A percentile compares a stretch with the other conserved stretches of the same genome.
These are phyloP conservation scores for Leucosporidium scottii DNA, from an alignment of 768 basidiomycete genomes.

Conservation along the genomic window DNA sequence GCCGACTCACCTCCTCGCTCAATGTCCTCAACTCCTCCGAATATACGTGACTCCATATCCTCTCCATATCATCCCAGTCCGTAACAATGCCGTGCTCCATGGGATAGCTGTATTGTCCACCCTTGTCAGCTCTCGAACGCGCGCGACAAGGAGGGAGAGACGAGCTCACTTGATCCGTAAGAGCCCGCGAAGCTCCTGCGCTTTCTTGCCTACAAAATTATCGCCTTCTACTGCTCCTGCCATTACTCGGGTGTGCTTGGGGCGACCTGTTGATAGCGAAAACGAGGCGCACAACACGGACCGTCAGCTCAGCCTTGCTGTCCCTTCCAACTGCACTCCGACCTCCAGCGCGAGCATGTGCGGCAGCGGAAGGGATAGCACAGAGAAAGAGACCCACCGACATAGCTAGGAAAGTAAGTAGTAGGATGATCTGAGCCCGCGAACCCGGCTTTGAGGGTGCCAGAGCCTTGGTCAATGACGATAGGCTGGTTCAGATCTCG, in stretches of 20 bases:
- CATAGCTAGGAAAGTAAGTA: slow-evolving; percentile 94
- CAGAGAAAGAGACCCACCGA: slow-evolving; percentile 11
- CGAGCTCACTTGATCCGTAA: slow-evolving; percentile 62
- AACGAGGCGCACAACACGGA: slow-evolving; percentile 41
- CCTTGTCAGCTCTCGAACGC: neutral
- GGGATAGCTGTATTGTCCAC: slow-evolving; percentile 48
- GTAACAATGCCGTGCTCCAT: slow-evolving; percentile 92
- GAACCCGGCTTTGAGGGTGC: slow-evolving; percentile 97
- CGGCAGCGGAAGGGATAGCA: too few species aligned
- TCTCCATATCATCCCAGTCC: slow-evolving; percentile 99
- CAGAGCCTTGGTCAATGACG: slow-evolving; percentile 66
- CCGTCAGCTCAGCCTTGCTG: slow-evolving; percentile 9
- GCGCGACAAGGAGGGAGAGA: neutral
- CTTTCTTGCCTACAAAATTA: slow-evolving; percentile 87
- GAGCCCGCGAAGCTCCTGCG: slow-evolving; percentile 90
- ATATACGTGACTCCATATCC: slow-evolving; percentile 97
- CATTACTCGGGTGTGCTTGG: slow-evolving; percentile 97
- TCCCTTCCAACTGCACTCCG: too few species aligned
- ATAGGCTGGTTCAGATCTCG: neutral
- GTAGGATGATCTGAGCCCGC: slow-evolving; percentile 98
- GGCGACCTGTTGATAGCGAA: slow-evolving; percentile 62
- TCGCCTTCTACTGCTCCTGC: slow-evolving; percentile 94
- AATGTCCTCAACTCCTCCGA: slow-evolving; percentile 90
- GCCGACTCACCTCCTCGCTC: slow-evolving; percentile 76
- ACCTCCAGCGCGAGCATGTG: too few species aligned